Percentiles rank a stretch among this genome's conserved stretches.
Conservation (phyloP, 768 basidiomycete genomes). For the Dacryopinax spathularia region DNA sequence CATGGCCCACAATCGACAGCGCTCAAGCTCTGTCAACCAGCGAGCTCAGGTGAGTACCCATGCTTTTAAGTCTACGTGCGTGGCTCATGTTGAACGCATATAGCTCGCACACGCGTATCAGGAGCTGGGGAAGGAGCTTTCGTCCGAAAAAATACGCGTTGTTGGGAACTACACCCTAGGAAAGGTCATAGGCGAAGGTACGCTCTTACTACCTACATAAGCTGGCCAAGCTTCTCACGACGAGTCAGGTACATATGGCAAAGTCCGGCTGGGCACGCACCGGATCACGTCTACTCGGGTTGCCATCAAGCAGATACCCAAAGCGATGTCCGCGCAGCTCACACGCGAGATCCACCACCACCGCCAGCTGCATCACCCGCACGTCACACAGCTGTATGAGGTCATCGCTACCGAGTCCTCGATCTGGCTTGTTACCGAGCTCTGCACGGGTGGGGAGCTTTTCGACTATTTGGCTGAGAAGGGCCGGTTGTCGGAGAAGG, state of each 20-base stretch:
- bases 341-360: slow-evolving; percentile 99
- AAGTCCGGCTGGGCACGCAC: slow-evolving; percentile 87
- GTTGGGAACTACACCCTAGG: slow-evolving; percentile 91
- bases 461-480: slow-evolving; percentile 98
- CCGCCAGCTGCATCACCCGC: slow-evolving; percentile 87
- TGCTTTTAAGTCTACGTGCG: not conserved
- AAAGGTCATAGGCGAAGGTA: slow-evolving; percentile 89
- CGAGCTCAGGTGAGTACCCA: slow-evolving; percentile 11
- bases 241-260: slow-evolving; percentile 74
- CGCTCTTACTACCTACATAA: slow-evolving; percentile 14
- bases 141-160: slow-evolving; percentile 77
- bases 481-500: slow-evolving; percentile 69
- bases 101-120: slow-evolving; percentile 92
- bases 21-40: slow-evolving; percentile 11
- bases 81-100: not conserved
- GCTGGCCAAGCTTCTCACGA: not conserved
- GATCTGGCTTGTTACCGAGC: slow-evolving; percentile 95
- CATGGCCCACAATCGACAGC: not conserved
- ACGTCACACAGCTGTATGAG: slow-evolving; percentile 92
- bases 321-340: slow-evolving; percentile 75
- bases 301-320: slow-evolving; percentile 96
- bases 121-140: slow-evolving; percentile 89
- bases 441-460: slow-evolving; percentile 91
- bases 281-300: slow-evolving; percentile 82
- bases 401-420: slow-evolving; percentile 90